Conservation (phyloP, 1,284 basidiomycete genomes). For the Ceratobasidium sp. region DNA sequence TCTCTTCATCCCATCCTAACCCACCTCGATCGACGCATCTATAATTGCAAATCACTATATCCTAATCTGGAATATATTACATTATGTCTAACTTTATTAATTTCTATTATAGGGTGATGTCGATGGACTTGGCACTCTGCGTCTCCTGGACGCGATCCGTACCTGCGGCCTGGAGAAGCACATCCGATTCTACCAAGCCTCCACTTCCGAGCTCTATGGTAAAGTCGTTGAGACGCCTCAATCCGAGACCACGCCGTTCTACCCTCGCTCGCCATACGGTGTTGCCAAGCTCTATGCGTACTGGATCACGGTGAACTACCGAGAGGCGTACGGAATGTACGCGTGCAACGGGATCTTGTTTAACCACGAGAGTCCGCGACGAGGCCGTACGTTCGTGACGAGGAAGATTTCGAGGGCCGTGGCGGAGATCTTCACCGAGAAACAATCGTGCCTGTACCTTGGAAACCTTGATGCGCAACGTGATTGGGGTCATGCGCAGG, state of each 20-base stretch:
- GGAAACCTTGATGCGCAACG: slow-evolving; percentile 92
- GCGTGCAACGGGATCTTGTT: slow-evolving; percentile 92
- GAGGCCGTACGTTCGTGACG: slow-evolving; percentile 93
- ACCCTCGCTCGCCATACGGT: slow-evolving; percentile 92
- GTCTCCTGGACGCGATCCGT: slow-evolving; percentile 91
- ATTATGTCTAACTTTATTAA: slow-evolving; percentile 20
- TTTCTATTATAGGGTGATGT: slow-evolving; percentile 86
- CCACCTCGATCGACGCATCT: not conserved
- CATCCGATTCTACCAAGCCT: slow-evolving; percentile 92
- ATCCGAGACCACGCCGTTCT: slow-evolving; percentile 92
- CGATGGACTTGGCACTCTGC: slow-evolving; percentile 90
- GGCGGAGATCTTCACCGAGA: slow-evolving; percentile 88
- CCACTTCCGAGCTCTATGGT: slow-evolving; percentile 93
- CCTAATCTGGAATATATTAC: slow-evolving; percentile 17
- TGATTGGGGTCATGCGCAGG: slow-evolving; percentile 94
- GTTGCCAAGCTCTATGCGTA: slow-evolving; percentile 90
- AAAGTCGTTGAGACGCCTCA: slow-evolving; percentile 93
- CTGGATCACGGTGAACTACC: slow-evolving; percentile 93
- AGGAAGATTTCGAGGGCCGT: slow-evolving; percentile 91
- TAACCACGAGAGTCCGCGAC: slow-evolving; percentile 93
- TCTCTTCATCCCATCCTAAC: not conserved
- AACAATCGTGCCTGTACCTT: slow-evolving; percentile 88
- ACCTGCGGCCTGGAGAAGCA: slow-evolving; percentile 91
- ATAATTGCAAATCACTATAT: not conserved
- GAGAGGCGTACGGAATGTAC: slow-evolving; percentile 93